phyloP scores from a whole-genome alignment of 1,284 basidiomycete genomes.

The Sporisorium iseilematis-ciliati region DNA sequence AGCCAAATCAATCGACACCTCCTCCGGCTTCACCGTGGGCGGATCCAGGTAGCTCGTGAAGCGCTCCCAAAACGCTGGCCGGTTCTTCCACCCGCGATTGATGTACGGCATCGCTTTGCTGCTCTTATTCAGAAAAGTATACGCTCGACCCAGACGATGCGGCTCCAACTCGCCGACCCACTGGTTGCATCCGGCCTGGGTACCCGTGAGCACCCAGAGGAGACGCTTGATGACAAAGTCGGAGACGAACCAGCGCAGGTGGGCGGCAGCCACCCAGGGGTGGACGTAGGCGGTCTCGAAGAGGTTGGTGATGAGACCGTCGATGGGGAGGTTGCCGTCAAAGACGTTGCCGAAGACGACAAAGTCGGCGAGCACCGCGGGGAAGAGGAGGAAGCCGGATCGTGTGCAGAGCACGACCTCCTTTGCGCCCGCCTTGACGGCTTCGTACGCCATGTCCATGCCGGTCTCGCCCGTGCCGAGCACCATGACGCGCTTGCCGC shows the following conservation, averaged over 20 bases:
- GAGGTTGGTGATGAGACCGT: conserved; percentile 76
- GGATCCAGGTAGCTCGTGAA: conserved; percentile 70
- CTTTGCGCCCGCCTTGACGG: conserved; percentile 74
- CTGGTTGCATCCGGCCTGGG: conserved; percentile 78
- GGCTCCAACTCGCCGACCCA: conserved; percentile 77
- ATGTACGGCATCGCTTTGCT: conserved; percentile 65
- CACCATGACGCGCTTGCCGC: conserved; percentile 56
- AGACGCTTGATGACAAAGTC: conserved; percentile 78
- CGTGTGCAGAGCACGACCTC: conserved; percentile 76
- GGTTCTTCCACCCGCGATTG: conserved; percentile 73
- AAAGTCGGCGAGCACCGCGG: conserved; percentile 78
- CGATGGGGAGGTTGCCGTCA: conserved; percentile 75
- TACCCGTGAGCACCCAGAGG: conserved; percentile 77
- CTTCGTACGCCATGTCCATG: conserved; percentile 76
- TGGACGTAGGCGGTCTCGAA: conserved; percentile 75
- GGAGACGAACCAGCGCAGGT: conserved; percentile 77
- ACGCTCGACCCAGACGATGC: conserved; percentile 75
- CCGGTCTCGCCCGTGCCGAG: conserved; percentile 75
- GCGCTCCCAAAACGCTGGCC: conserved; percentile 69
- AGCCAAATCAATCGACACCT: conserved; percentile 75
- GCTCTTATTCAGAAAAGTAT: conserved; percentile 72
- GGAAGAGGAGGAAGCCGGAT: conserved; percentile 74
- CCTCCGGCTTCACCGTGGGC: conserved; percentile 73
- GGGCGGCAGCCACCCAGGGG: conserved; percentile 72
- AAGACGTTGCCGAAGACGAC: conserved; percentile 74